Evolutionary conservation across 441 rosid species (phyloP).

Genomic region (Gossypium schwendimanii): DNA sequence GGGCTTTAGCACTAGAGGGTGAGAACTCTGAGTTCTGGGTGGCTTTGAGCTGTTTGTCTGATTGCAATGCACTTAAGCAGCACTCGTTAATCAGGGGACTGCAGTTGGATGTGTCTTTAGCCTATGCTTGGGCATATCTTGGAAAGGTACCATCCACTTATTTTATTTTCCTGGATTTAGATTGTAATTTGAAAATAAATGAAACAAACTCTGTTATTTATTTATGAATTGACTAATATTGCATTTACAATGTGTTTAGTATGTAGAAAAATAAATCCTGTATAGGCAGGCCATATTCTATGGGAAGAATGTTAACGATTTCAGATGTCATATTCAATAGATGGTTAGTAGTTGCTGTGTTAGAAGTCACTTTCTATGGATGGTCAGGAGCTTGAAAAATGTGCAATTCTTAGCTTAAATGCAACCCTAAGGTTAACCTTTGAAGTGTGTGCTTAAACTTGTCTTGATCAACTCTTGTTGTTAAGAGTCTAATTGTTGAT

Average conservation of each 20-base stretch:
- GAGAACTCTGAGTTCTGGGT: slow-evolving; percentile 79
- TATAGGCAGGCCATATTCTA: background rate
- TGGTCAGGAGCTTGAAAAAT: background rate
- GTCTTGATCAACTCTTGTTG: background rate
- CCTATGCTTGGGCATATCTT: slow-evolving; percentile 85
- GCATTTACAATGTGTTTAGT: background rate
- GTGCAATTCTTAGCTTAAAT: slow-evolving; percentile 5
- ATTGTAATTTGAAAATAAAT: background rate
- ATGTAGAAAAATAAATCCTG: background rate
- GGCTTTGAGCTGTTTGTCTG: slow-evolving; percentile 74
- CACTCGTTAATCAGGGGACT: slow-evolving; percentile 84
- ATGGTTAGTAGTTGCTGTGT: background rate
- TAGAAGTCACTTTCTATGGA: background rate
- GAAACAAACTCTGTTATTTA: background rate
- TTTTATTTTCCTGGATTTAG: background rate
- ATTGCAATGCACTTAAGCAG: slow-evolving; percentile 58
- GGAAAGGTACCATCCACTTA: slow-evolving; percentile 59
- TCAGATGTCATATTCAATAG: background rate
- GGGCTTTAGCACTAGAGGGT: slow-evolving; percentile 78
- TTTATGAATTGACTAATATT: background rate
- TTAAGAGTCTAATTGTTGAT: background rate
- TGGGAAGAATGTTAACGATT: background rate
- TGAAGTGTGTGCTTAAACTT: background rate
- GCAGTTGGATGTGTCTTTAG: slow-evolving; percentile 80
- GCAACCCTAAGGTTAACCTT: background rate